A percentile compares a stretch with the other conserved stretches of the same genome.
phyloP scores from a whole-genome alignment of 176 grass and related monocot genomes.

The Pharus latifolius region DNA sequence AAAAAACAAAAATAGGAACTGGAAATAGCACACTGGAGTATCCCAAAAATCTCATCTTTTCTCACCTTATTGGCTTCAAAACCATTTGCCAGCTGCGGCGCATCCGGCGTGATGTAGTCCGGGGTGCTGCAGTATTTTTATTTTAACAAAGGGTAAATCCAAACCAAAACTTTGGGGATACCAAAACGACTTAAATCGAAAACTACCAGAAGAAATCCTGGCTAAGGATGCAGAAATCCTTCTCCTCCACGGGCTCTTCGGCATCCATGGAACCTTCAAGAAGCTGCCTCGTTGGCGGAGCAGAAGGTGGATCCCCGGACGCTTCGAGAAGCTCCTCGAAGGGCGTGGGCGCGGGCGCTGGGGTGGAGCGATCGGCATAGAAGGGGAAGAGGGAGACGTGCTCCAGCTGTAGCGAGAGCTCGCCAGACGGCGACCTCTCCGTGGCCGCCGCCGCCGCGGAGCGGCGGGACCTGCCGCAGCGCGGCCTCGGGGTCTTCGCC shows the following conservation, averaged over 20 bases:
- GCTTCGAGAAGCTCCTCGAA: constrained; percentile 62
- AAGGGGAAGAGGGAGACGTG: constrained; percentile 41
- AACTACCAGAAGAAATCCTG: constrained; percentile 95
- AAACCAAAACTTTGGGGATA: too few species aligned
- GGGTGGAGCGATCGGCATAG: not conserved
- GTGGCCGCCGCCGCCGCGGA: not conserved
- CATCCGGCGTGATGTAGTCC: constrained; percentile 89
- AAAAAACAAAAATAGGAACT: not conserved
- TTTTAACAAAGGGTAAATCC: not conserved
- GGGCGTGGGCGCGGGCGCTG: not conserved
- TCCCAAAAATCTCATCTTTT: not conserved
- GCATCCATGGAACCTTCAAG: constrained; percentile 16
- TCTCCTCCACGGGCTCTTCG: constrained; percentile 54
- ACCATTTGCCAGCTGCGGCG: constrained; percentile 30
- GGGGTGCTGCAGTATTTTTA: constrained; percentile 79
- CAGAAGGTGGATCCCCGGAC: not conserved
- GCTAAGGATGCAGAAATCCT: constrained; percentile 72
- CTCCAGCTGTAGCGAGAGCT: constrained; percentile 62
- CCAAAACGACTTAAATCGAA: not conserved
- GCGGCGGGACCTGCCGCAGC: constrained; percentile 14
- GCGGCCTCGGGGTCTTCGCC: constrained; percentile 33
- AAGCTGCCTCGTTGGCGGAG: not conserved
- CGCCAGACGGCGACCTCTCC: constrained; percentile 29
- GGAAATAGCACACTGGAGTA: not conserved
- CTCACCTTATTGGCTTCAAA: constrained; percentile 62